These are phyloP conservation scores for Vaccinium vitisidaea DNA, from an alignment of 148 eudicot species.

Conservation along the genomic window DNA sequence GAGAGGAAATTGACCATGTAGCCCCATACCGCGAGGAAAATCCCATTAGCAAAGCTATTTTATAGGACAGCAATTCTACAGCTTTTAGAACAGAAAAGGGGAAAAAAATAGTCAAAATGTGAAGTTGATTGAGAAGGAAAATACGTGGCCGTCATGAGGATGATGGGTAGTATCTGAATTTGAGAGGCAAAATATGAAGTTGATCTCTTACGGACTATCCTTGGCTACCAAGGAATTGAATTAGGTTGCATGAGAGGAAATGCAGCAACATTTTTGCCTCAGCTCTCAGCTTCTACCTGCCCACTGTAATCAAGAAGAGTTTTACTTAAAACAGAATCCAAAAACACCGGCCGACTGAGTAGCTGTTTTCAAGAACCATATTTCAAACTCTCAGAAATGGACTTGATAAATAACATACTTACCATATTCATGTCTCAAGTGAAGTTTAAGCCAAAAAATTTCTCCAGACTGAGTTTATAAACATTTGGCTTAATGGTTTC, in stretches of 20 bases:
- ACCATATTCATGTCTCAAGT: neutral
- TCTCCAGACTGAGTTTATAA: neutral
- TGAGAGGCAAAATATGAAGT: no score
- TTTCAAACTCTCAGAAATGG: neutral
- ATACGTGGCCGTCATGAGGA: neutral
- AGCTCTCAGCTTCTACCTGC: neutral
- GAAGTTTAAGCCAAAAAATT: neutral
- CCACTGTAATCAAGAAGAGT: neutral
- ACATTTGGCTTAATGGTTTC: neutral
- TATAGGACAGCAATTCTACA: neutral
- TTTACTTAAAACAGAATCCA: neutral
- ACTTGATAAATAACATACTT: neutral
- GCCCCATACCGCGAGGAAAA: neutral
- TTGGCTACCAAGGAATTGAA: neutral
- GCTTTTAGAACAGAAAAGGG: neutral
- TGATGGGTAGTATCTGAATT: no score
- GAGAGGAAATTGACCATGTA: neutral
- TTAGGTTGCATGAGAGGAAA: neutral
- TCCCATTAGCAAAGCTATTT: neutral
- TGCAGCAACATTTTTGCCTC: neutral
- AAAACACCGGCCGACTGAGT: neutral
- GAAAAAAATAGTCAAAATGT: neutral
- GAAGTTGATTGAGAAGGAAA: neutral
- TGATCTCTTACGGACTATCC: no score
- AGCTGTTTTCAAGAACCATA: neutral